Evolutionary conservation across 352 stramenopile species (phyloP), one percentile per base, ranked within the genome.

Genomic region (Peronospora farinosa): DNA sequence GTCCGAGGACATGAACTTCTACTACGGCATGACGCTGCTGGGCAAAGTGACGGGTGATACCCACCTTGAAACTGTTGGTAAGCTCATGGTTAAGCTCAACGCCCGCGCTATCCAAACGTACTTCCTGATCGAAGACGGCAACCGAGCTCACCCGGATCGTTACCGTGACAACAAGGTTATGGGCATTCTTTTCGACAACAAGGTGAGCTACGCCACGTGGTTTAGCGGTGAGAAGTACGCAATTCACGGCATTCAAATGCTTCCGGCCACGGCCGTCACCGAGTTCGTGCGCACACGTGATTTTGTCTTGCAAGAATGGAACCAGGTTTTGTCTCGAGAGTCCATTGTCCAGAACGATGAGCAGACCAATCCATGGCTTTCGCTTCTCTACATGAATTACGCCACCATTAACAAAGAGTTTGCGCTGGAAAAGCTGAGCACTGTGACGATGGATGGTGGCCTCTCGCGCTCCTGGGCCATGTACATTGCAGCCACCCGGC

Each of bases 191-290:
- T 77, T 78, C 47, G 77, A 88, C 51, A 88, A 88, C 57, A 88
- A 88, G 64, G 71, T 64, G 12, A 79, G 70, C 58, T 89, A 88
- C 49, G 63, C 74, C 13, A 85, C 74, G 16, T 88, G 74, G 72
- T 88, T 88, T 54, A 86, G 74, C 35, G 54, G 68, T 2, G 72
- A 86, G 52, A 82, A 81, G 51, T 71, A 85, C 53, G 74, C 65
- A 21, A 88, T 88, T 58, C 78, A 88, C 51, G 78, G 78, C 40
- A 88, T 88, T 50, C 78, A 88, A 50, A 88, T 88, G 78, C 73
- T 88, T 38, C 77, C 71, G 5, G 70, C 79, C 19, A 80, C 72
- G 27, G 74, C 77, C 4, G 65, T 84, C 47, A 69, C 74, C 4
- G 72, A 84, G 39, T 72, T 71, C 28, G 74, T 85, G 30, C 72